A percentile compares a stretch with the other conserved stretches of the same genome.
These are phyloP conservation scores for Colletotrichum cuscutae DNA, from an alignment of 2,329 filamentous ascomycete species.

Conservation along the genomic window DNA sequence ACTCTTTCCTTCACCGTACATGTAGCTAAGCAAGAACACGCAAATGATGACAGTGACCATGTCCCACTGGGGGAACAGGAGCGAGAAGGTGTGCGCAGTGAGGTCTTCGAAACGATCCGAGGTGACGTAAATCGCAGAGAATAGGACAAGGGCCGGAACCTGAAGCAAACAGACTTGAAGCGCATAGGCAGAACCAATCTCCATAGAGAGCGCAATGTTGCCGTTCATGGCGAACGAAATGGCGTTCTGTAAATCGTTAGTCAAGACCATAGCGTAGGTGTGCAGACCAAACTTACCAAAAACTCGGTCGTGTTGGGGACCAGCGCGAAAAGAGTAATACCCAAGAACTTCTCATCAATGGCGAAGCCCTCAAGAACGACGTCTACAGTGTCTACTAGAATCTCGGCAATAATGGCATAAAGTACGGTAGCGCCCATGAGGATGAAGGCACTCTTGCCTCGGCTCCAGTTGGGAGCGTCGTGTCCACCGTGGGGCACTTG, in stretches of 20 bases:
- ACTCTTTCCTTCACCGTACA: slow-evolving; percentile 98
- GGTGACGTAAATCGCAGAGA: slow-evolving; percentile 77
- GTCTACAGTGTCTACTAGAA: slow-evolving; percentile 95
- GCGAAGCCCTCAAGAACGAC: slow-evolving; percentile 91
- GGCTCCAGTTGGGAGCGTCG: slow-evolving; percentile 98
- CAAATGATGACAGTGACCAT: slow-evolving; percentile 97
- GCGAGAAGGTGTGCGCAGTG: slow-evolving; percentile 75
- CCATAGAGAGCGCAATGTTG: slow-evolving; percentile 98
- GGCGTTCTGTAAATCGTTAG: slow-evolving; percentile 74
- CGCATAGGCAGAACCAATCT: slow-evolving; percentile 97
- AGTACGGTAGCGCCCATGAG: slow-evolving; percentile 88
- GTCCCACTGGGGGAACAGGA: slow-evolving; percentile 99
- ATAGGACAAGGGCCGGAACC: slow-evolving; percentile 91
- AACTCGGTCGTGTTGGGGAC: slow-evolving; percentile 99
- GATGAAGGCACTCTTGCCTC: slow-evolving; percentile 89
- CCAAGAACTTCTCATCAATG: slow-evolving; percentile 96
- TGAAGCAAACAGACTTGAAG: slow-evolving; percentile 95
- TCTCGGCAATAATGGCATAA: slow-evolving; percentile 97
- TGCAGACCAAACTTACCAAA: slow-evolving; percentile 70
- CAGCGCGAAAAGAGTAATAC: slow-evolving; percentile 94
- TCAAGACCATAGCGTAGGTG: not conserved
- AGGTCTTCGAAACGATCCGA: slow-evolving; percentile 51
- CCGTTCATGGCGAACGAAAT: slow-evolving; percentile 99
- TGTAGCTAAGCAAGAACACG: slow-evolving; percentile 95
- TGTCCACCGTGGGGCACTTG: slow-evolving; percentile 77